Percentiles rank a stretch among this genome's conserved stretches.
Conservation (phyloP, 78 protist species). For the Dictyostelium firmibasis region DNA sequence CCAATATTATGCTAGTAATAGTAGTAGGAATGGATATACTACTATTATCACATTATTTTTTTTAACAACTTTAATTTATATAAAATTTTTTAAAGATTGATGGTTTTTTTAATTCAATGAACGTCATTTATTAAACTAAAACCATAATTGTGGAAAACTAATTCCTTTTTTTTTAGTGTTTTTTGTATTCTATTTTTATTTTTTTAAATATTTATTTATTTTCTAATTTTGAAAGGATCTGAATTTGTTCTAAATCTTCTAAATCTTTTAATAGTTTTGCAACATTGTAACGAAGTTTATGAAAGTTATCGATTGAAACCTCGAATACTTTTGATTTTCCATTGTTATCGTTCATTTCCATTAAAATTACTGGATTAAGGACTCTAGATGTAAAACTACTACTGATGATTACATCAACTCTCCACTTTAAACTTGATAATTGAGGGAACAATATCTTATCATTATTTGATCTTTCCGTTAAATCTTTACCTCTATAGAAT, state of each 20-base stretch:
- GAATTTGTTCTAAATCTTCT: constrained; percentile 82
- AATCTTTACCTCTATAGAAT: constrained; percentile 24
- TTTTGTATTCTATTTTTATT: no score
- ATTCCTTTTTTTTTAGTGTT: no score
- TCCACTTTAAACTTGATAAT: constrained; percentile 61
- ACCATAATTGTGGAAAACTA: no score
- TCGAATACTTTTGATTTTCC: constrained; percentile 66
- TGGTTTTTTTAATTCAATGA: no score
- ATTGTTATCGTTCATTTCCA: constrained; percentile 75
- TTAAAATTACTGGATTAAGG: constrained; percentile 47
- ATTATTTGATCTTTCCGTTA: constrained; percentile 29
- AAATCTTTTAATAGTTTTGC: constrained; percentile 80
- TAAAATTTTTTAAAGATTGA: no score
- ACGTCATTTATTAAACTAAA: no score
- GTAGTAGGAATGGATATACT: no score
- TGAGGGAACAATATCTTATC: constrained; percentile 68
- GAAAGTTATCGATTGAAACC: constrained; percentile 63
- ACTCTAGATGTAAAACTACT: constrained; percentile 76
- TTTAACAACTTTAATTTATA: no score
- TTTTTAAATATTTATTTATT: constrained; percentile 46
- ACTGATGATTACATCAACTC: constrained; percentile 77
- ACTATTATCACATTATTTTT: no score
- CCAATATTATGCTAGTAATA: no score
- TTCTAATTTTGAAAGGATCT: constrained; percentile 67
- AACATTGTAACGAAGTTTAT: constrained; percentile 74